Base-by-base conservation (phyloP, 345 rosid species). In the Passiflora organensis region DNA sequence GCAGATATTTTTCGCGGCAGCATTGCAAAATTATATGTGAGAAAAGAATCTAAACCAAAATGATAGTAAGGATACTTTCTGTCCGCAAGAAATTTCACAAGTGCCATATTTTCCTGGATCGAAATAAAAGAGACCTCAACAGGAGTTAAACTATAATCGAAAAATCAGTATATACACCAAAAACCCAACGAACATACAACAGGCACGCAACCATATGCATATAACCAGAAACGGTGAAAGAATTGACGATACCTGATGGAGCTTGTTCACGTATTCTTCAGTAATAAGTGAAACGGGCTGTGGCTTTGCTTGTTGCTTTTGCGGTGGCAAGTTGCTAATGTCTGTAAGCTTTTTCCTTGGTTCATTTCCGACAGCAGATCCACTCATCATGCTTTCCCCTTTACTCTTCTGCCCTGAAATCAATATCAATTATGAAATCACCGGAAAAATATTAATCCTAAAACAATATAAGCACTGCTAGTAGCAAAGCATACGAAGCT, bases 61-160 rank as follows among this genome's bases (percentile, higher is more conserved):
- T 20, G 17, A 45, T 41, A 10, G 4, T n/a, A 53, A 53, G 60
- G 63, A 58, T 84, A 81, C 86, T 78, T 80, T 68, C 82, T 75
- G 25, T 83, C 86, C 10, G 51, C 53, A 18, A 82, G 61, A 48
- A 59, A 66, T 71, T 75, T 80, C 75, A 63, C 58, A 70, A 82
- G 63, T 47, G 43, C 53, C 78, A 74, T 58, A 65, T 81, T 74
- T 70, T 88, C 85, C 86, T 82, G 85, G 66, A 49, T 14, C 34
- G 49, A 57, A 49, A 63, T 28, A 3, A 28, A 8, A 28, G 34
- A 28, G 34, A 2, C 8, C 3, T 8, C 34, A 28, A 28, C 3
- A 28, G 34, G 5, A 28, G 34, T 8, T 2, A 28, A 28, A 3
- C 34, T 28, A 2, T 3, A 28, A 28, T 28, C 34, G 8, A 28